A percentile compares a stretch with the other conserved stretches of the same genome.
These are phyloP conservation scores for Aspergillus oerlinghausenensis DNA, from an alignment of 2,329 filamentous ascomycete species.

Conservation along the genomic window DNA sequence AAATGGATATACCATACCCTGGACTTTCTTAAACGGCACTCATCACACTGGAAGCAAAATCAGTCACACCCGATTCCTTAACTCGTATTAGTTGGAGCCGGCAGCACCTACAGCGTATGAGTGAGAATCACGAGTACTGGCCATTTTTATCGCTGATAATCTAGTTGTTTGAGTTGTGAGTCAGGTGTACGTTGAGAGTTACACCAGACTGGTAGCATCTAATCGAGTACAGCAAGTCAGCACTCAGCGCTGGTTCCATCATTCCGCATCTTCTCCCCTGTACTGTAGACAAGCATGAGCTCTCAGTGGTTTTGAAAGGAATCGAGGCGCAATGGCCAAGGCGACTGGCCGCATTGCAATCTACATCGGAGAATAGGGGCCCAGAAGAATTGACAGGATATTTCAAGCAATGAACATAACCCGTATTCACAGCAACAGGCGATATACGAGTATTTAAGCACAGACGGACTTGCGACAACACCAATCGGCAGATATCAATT, in stretches of 20 bases:
- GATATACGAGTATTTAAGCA: neutral
- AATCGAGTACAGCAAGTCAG: conserved; percentile 16
- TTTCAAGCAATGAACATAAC: neutral
- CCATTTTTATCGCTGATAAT: conserved; percentile 29
- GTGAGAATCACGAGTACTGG: conserved; percentile 38
- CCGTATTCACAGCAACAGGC: neutral
- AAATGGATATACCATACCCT: conserved; percentile 23
- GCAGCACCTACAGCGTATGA: conserved; percentile 35
- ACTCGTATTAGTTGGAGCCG: neutral
- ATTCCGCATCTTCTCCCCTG: neutral
- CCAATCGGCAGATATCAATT: neutral
- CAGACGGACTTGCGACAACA: neutral
- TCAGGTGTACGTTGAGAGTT: conserved; percentile 28
- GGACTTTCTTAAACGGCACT: conserved; percentile 38
- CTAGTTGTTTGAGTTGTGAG: conserved; percentile 18
- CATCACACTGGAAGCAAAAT: conserved; percentile 30
- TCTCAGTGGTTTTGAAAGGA: neutral
- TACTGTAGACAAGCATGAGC: neutral
- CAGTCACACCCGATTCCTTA: neutral
- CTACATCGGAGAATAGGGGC: neutral
- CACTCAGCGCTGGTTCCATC: conserved; percentile 2
- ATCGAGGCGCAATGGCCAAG: neutral
- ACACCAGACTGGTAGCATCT: conserved; percentile 32
- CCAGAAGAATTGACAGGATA: neutral
- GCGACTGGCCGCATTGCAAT: neutral